Evolutionary conservation across 768 basidiomycete species (phyloP).

Genomic region (Podaxis sp.): DNA sequence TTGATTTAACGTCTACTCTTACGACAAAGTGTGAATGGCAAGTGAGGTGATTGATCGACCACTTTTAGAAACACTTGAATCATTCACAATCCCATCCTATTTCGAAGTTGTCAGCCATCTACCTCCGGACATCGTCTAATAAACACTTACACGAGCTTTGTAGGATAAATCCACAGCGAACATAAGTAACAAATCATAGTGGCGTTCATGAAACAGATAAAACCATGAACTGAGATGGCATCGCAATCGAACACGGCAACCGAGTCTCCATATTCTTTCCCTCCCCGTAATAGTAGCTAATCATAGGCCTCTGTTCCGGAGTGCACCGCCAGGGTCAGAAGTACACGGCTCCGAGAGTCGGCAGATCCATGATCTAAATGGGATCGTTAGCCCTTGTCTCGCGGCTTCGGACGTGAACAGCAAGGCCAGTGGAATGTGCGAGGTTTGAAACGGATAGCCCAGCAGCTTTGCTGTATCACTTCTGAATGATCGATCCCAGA

Average conservation of each 20-base stretch:
- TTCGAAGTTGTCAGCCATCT: background rate
- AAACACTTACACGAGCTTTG: background rate
- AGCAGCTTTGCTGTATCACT: background rate
- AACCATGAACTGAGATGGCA: background rate
- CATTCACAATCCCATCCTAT: background rate
- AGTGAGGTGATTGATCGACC: background rate
- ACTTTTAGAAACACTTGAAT: background rate
- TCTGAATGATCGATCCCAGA: background rate
- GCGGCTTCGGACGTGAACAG: background rate
- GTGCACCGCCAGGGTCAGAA: constrained; percentile 8
- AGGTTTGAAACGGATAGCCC: background rate
- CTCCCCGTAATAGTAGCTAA: background rate
- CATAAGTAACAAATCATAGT: background rate
- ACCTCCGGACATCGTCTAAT: background rate
- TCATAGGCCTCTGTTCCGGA: constrained; percentile 4
- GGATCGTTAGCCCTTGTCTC: background rate
- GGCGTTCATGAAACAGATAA: background rate
- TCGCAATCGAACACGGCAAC: background rate
- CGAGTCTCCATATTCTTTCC: background rate
- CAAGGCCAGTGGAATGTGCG: background rate
- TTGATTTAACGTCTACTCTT: background rate
- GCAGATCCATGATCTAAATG: background rate
- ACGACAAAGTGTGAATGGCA: background rate
- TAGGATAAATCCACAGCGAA: background rate
- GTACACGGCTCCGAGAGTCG: background rate